Percentiles rank a stretch among this genome's conserved stretches.
These are phyloP conservation scores for Umbellularia californica DNA, from an alignment of 164 flowering plant genomes.

Conservation along the genomic window DNA sequence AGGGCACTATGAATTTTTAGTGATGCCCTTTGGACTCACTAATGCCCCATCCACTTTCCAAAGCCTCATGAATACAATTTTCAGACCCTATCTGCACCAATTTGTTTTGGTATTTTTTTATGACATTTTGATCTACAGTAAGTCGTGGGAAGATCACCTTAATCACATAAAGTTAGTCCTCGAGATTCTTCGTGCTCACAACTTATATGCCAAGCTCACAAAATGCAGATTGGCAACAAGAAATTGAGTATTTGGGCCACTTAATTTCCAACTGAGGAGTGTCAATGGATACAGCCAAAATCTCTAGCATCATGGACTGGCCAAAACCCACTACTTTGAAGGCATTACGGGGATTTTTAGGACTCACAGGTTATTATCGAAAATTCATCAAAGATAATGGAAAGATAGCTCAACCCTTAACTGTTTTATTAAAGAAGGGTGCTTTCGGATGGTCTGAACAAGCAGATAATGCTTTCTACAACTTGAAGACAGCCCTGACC, in stretches of 20 bases:
- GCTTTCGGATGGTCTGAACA: not conserved
- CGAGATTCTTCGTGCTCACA: not conserved
- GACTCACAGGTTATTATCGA: not conserved
- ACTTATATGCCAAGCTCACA: not conserved
- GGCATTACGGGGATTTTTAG: not conserved
- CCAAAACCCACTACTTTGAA: not conserved
- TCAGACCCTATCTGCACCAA: not conserved
- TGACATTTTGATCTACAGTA: not conserved
- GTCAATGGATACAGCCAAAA: not conserved
- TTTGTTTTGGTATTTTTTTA: not conserved
- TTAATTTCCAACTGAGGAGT: not conserved
- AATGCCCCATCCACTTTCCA: not conserved
- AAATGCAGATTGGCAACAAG: not conserved
- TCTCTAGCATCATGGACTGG: not conserved
- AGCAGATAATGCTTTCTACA: not conserved
- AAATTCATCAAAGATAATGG: not conserved
- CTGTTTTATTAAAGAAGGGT: not conserved
- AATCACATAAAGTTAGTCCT: not conserved
- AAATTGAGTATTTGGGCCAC: not conserved
- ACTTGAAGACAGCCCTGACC: not conserved
- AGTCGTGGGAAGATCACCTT: not conserved
- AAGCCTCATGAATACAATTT: not conserved
- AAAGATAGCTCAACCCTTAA: not conserved
- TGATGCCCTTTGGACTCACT: constrained; percentile 3
- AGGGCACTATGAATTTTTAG: not conserved